Conservation (phyloP, 306 rosid genomes). For the Styphnolobium japonicum region DNA sequence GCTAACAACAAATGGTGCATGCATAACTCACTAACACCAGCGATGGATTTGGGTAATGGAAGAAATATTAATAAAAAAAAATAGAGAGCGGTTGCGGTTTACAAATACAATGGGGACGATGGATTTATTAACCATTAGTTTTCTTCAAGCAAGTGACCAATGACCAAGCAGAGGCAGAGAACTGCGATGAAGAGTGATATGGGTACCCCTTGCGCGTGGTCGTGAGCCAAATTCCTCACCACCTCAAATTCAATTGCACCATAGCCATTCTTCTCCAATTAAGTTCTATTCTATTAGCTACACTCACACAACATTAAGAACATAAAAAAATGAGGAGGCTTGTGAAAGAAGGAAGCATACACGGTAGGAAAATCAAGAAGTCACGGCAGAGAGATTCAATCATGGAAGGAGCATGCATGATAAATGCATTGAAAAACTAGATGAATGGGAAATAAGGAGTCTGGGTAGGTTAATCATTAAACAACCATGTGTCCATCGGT, state of each 20-base stretch:
- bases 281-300: neutral
- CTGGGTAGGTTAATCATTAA: no score
- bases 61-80: neutral
- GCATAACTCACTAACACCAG: neutral
- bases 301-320: neutral
- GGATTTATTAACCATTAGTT: constrained; percentile 85
- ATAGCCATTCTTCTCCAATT: neutral
- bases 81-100: neutral
- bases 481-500: no score
- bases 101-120: constrained; percentile 80
- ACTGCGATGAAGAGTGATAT: constrained; percentile 70
- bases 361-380: no score
- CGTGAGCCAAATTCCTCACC: constrained; percentile 39
- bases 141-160: constrained; percentile 78
- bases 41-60: neutral
- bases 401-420: no score
- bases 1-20: neutral
- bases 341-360: no score
- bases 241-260: constrained; percentile 16
- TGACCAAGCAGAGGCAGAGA: constrained; percentile 65
- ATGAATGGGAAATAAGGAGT: no score
- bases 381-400: no score
- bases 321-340: no score
- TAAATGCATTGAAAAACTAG: no score
- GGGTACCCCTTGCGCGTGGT: constrained; percentile 65